Evolutionary conservation across 192 early-diverging fungal genomes (phyloP), one percentile per base, ranked within the genome.

Genomic region (Piromyces finnis): DNA sequence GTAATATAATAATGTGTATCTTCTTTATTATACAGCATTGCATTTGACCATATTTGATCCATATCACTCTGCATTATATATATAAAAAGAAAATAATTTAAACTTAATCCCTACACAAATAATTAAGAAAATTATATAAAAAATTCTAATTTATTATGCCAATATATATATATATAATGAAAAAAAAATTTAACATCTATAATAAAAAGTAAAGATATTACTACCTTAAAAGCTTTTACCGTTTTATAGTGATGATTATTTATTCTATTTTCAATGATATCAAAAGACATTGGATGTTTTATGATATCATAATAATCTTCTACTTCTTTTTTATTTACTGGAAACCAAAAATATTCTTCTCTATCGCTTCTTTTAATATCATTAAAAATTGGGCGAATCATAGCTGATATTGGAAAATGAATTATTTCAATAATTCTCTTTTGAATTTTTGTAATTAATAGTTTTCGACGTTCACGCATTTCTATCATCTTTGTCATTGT

Each of bases 241-340:
- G 82, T 77, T 0, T 79, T 39, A 82, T 97, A 97, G 79, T 85
- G 80, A 68, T 87, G 85, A 4, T 77, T 81, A 22, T 87, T 84
- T 17, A 95, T 32, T 81, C 91, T 92, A 6, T 85, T 81, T 17
- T 84, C 37, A 41, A 97, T 90, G 0, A 88, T 92, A 35, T 84
- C 83, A 79, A 95, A 92, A 78, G 92, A 92, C 94, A 97, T 97
- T 0, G 95, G 94, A 14, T 86, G 77, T 30, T 82, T 85, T 36
- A 97, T 88, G 68, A 93, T 81, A 12, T 88, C 83, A n/a, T 84
- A 80, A 85, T 97, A 97, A 81, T 97, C 95, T 0, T 94, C 90
- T 0, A 91, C 93, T 32, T 89, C 84, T 12, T 87, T 88, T 7
- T 82, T 78, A 29, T 90, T 85, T 3, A 97, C 94, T 11, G 95